Evolutionary conservation across 2,329 filamentous ascomycete genomes (phyloP), one percentile per base, ranked within the genome.

Genomic region (Ramularia endophylla): DNA sequence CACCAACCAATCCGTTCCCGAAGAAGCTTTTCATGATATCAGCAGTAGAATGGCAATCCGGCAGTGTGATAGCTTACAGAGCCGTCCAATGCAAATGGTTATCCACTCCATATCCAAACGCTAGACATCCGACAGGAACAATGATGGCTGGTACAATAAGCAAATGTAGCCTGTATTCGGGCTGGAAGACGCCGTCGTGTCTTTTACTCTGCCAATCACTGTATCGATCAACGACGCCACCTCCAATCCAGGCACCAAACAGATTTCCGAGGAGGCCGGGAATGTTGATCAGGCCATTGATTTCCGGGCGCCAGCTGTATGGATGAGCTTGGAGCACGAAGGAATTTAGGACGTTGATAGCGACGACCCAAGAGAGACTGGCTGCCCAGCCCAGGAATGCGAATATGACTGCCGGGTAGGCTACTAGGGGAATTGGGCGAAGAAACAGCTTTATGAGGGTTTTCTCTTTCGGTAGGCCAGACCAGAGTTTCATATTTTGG

Each of bases 181-280:
- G 70, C 51, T 69, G 62, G 41, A 69, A 71, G 12, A 71, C 52
- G 5, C 70, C 70, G 5, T 55, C 52, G 39, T 70, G 65, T 34
- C 55, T 59, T 38, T 58, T 60, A n/a, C 67, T 61, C 8, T 57
- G 55, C 58, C 65, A 66, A 43, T 66, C 63, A 28, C 63, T 67
- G 48, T 66, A 71, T 7, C 54, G 42, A 43, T 72, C 69, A 1
- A 70, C 65, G 15, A 68, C 51, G 54, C 63, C 64, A 9, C 69
- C 69, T 16, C 70, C 69, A 3, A 63, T 57, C 41, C 58, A 66
- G 19, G 66, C 60, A 4, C 69, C 69, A 27, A 64, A 44, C 2
- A 71, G 22, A 38, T 72, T 70, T 8, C 70, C 70, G 13, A 72
- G 33, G 2, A 67, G 38, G 3, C 58, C 64, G 12, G 64, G 61